A percentile compares a stretch with the other conserved stretches of the same genome.
phyloP scores from a whole-genome alignment of 2,329 filamentous ascomycete genomes.

The Hymenoscyphus occultus region DNA sequence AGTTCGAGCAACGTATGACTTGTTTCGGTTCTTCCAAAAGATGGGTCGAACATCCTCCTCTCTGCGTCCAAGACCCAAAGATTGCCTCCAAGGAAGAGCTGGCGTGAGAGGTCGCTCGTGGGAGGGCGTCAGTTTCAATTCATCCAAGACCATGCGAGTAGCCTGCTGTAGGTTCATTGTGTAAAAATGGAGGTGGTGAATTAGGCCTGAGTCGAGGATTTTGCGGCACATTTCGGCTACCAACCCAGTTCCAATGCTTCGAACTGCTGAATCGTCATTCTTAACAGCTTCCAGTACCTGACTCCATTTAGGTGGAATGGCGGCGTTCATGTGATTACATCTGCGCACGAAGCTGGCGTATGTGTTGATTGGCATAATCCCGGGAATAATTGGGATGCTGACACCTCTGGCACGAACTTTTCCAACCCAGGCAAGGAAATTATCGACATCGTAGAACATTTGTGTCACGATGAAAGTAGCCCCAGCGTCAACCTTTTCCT shows the following conservation, averaged over 20 bases:
- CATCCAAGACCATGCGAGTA: slow-evolving; percentile 89
- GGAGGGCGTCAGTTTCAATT: slow-evolving; percentile 78
- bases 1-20: slow-evolving; percentile 90
- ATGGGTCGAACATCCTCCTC: slow-evolving; percentile 96
- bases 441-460: slow-evolving; percentile 99
- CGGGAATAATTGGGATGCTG: slow-evolving; percentile 76
- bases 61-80: slow-evolving; percentile 80
- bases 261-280: slow-evolving; percentile 91
- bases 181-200: slow-evolving; percentile 93
- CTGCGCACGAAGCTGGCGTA: slow-evolving; percentile 89
- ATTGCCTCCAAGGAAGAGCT: slow-evolving; percentile 94
- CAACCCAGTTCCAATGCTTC: slow-evolving; percentile 82
- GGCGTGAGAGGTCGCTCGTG: slow-evolving; percentile 77
- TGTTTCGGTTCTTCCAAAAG: slow-evolving; percentile 97
- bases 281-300: slow-evolving; percentile 85
- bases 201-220: slow-evolving; percentile 72
- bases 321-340: slow-evolving; percentile 86
- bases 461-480: slow-evolving; percentile 94
- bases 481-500: slow-evolving; percentile 94
- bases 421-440: slow-evolving; percentile 86
- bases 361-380: slow-evolving; percentile 92
- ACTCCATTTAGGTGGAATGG: slow-evolving; percentile 77
- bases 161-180: slow-evolving; percentile 98
- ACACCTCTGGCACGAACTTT: slow-evolving; percentile 86
- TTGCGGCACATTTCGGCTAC: slow-evolving; percentile 88